Conservation (phyloP, 2,329 filamentous ascomycete species). For the Conoideocrella luteorostrata region DNA sequence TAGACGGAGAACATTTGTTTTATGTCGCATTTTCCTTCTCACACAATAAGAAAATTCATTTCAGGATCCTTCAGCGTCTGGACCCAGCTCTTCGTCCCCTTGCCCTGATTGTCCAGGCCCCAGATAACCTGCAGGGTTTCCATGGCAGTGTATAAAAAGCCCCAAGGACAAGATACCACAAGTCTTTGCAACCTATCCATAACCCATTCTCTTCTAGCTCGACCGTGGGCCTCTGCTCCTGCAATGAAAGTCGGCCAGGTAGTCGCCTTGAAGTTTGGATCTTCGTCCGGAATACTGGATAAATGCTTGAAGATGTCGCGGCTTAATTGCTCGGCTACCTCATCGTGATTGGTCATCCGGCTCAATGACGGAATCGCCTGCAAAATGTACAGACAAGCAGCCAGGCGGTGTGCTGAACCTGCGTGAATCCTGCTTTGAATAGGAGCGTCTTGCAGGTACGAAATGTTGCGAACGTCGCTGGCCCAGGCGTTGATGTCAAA, state of each 20-base stretch:
- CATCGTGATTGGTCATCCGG: constrained; percentile 18
- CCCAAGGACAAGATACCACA: constrained; percentile 39
- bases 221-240: constrained; percentile 42
- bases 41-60: constrained; percentile 38
- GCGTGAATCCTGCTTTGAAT: constrained; percentile 32
- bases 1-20: background rate
- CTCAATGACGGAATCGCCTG: constrained; percentile 29
- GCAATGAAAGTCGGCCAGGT: constrained; percentile 52
- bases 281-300: constrained; percentile 38
- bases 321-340: constrained; percentile 29
- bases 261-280: constrained; percentile 49
- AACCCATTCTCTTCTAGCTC: constrained; percentile 39
- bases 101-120: constrained; percentile 28
- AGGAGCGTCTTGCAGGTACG: constrained; percentile 25
- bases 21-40: constrained; percentile 9
- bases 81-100: constrained; percentile 32
- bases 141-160: constrained; percentile 40
- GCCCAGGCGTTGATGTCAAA: constrained; percentile 38
- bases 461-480: constrained; percentile 25
- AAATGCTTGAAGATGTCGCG: constrained; percentile 41
- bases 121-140: constrained; percentile 39
- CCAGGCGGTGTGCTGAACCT: constrained; percentile 37
- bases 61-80: constrained; percentile 34
- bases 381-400: constrained; percentile 40
- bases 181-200: constrained; percentile 36